Base-by-base conservation (phyloP, 345 rosid species). In the Pistacia vera region DNA sequence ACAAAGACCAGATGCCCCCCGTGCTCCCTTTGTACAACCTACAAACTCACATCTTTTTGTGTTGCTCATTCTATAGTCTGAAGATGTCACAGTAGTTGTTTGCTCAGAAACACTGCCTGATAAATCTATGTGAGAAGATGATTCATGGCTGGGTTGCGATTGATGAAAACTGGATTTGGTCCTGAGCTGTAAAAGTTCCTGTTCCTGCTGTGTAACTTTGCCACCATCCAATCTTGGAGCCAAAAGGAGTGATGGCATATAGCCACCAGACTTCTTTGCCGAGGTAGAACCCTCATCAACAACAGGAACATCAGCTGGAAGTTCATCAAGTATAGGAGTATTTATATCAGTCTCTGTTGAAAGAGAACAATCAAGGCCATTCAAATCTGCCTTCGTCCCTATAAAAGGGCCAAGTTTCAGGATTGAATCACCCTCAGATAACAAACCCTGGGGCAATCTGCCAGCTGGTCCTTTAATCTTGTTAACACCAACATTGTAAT, bases 211-310 rank as follows among this genome's bases (percentile, higher is more conserved):
- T 8, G 75, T 76, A 22, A 70, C 75, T 72, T 86, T 87, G 54
- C 65, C 71, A 51, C 51, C 69, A 51, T 82, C 87, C 57, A 82
- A 74, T 76, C 87, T 85, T 60, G 97, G 89, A 77, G 90, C 95
- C 72, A 91, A 86, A 66, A 93, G 91, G 80, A 95, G 97, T 2
- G 95, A 88, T 69, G 92, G 87, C 93, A 95, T 92, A 79, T 88
- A 93, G 61, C 97, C 97, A 78, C 97, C 98, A 36, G 94, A 92
- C 78, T 87, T 92, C 86, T 91, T 95, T 12, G 99, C 97, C 0
- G 98, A 90, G 17, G 99, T 92, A 16, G 99, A 95, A 66, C 98
- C 98, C 75, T 93, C 99, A 10, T 93, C 99, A 46, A 92, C 89
- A 68, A 80, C 88, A 77, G 93, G 93, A 68, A 91, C 82, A 64